phyloP scores from a whole-genome alignment of 2,329 filamentous ascomycete genomes.

The Botrytis porri region DNA sequence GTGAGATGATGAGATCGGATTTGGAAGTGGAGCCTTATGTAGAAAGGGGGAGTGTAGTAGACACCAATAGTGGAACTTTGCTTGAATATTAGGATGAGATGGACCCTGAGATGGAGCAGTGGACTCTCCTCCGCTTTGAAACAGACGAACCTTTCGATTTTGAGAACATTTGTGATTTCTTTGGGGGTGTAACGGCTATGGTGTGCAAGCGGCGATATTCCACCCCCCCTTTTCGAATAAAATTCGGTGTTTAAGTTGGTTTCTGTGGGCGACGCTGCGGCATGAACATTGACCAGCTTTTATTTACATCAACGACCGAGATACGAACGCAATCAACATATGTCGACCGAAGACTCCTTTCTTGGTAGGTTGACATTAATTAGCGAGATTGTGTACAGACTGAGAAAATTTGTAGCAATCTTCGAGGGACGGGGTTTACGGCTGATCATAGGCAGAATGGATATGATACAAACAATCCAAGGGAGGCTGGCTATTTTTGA shows the following conservation, averaged over 20 bases:
- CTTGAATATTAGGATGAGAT: neutral
- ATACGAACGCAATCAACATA: neutral
- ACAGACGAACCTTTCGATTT: neutral
- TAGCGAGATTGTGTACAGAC: neutral
- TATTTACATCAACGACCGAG: neutral
- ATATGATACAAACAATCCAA: neutral
- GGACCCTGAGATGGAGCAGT: no score
- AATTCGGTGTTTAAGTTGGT: no score
- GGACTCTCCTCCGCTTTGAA: neutral
- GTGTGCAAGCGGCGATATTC: neutral
- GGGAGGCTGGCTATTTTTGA: neutral
- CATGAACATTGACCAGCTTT: no score
- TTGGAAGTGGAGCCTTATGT: slow-evolving; percentile 22
- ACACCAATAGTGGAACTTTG: slow-evolving; percentile 10
- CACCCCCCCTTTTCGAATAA: neutral
- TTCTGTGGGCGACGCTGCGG: neutral
- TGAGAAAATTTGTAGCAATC: neutral
- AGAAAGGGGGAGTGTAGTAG: slow-evolving; percentile 15
- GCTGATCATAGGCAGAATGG: neutral
- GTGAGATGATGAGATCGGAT: slow-evolving; percentile 24
- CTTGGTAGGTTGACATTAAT: neutral
- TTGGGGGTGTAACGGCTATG: no score
- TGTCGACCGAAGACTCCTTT: neutral
- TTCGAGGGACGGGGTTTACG: neutral
- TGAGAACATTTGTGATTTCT: neutral